These are phyloP conservation scores for Capronia epimyces DNA, from an alignment of 2,329 filamentous ascomycete genomes.

Conservation along the genomic window DNA sequence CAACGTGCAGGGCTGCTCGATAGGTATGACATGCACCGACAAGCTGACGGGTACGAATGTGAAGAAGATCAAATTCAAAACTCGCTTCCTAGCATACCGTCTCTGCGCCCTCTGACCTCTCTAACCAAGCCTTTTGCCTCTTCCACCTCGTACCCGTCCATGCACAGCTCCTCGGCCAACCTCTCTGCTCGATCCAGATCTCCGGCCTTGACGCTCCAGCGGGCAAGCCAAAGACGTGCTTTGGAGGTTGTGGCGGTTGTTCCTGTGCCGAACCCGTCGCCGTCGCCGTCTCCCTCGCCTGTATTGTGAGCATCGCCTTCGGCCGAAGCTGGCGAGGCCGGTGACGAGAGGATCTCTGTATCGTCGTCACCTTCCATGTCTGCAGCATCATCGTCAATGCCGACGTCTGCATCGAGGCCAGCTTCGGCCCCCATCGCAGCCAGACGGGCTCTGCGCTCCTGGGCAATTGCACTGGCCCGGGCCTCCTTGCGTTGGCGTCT, in stretches of 20 bases:
- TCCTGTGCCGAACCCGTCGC: constrained; percentile 59
- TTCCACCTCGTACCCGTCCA: constrained; percentile 93
- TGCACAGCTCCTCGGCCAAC: constrained; percentile 82
- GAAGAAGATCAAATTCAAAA: background rate
- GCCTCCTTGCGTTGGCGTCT: constrained; percentile 20
- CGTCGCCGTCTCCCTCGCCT: constrained; percentile 35
- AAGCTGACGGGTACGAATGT: background rate
- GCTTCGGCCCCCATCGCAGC: constrained; percentile 10
- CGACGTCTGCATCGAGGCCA: constrained; percentile 7
- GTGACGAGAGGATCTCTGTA: constrained; percentile 28
- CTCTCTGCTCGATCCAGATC: constrained; percentile 73
- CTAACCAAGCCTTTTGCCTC: constrained; percentile 90
- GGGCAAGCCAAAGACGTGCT: constrained; percentile 88
- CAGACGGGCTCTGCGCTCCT: constrained; percentile 13
- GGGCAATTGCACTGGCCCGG: constrained; percentile 9
- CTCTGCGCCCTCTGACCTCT: constrained; percentile 74
- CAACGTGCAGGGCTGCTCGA: background rate
- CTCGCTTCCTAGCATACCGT: constrained; percentile 34
- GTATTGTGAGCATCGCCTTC: constrained; percentile 37
- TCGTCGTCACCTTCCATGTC: constrained; percentile 36
- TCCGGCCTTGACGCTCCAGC: constrained; percentile 67
- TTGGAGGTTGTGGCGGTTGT: constrained; percentile 89
- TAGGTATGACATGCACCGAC: background rate
- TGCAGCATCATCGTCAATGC: constrained; percentile 31
- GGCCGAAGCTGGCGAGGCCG: constrained; percentile 13